Base-by-base conservation (phyloP, 139 green algal species). In the Chlorella ohadii region DNA sequence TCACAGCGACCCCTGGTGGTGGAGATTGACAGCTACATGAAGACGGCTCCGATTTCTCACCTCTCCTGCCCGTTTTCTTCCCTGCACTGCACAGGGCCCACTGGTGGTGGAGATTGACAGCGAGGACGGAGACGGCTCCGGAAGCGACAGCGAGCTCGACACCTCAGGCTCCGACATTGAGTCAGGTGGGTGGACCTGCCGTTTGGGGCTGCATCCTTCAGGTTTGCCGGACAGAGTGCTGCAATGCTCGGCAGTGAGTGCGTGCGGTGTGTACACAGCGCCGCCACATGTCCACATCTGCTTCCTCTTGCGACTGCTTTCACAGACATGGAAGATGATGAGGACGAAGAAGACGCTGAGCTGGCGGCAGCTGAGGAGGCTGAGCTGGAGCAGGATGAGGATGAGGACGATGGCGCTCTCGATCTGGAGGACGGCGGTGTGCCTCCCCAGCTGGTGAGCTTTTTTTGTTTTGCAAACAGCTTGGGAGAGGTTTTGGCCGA, bases 111-210 rank as follows among this genome's bases (percentile, higher is more conserved):
- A 90, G 17, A 84, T 90, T 65, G 78, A 82, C 4, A 68, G 70
- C 44, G 41, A 85, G 36, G 79, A 84, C 7, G 77, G 76, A 47
- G 77, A 74, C 17, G 47, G 39, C 23, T 31, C 34, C 28, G 28
- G 86, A 39, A 84, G 87, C 36, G 88, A 91, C 31, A 88, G 87
- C 22, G 85, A 89, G 20, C 89, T 85, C 9, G 78, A 56, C 27
- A 67, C 34, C 12, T 59, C 51, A 33, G 36, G 25, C 59, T 44
- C 89, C 33, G 72, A 86, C 19, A 81, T 78, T 3, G 68, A 66
- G 51, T 57, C 65, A 38, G 55, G 81, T 25, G 70, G 39, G 65
- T 12, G 28, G 7, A 6, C 7, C 44, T 55, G 44, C 44, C 44
- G 44, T 55, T 11, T 55, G 44, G n/a, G n/a, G n/a, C n/a, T n/a